Conservation (phyloP, 352 stramenopile species). For the Peronospora destructor region DNA sequence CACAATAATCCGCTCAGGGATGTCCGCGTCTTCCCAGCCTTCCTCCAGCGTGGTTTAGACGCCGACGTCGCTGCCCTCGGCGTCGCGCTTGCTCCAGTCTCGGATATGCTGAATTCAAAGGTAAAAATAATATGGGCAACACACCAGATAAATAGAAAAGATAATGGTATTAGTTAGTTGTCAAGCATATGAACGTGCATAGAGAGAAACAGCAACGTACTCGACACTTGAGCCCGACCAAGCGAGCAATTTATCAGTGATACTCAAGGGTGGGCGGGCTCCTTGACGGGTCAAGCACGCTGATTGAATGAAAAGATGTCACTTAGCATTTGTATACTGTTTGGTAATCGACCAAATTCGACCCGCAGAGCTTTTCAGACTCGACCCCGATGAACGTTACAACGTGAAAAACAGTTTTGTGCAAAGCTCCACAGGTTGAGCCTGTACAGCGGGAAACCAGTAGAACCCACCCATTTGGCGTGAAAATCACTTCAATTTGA, state of each 20-base stretch:
- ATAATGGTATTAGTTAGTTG: slow-evolving; percentile 14
- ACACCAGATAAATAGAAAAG: slow-evolving; percentile 7
- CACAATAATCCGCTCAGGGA: slow-evolving; percentile 16
- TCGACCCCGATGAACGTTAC: too few species aligned
- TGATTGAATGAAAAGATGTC: slow-evolving; percentile 16
- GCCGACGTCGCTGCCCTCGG: slow-evolving; percentile 9
- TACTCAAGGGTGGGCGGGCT: slow-evolving; percentile 21
- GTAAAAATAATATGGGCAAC: slow-evolving; percentile 7
- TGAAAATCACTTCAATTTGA: too few species aligned
- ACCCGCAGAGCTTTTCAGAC: too few species aligned
- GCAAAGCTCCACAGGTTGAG: too few species aligned
- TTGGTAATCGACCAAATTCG: too few species aligned
- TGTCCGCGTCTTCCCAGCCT: slow-evolving; percentile 18
- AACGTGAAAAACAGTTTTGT: too few species aligned
- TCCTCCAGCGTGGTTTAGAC: slow-evolving; percentile 20
- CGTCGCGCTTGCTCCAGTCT: slow-evolving; percentile 18
- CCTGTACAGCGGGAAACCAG: too few species aligned
- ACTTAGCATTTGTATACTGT: slow-evolving; percentile 6
- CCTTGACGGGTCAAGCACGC: slow-evolving; percentile 4
- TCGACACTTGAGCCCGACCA: slow-evolving; percentile 18
- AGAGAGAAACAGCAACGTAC: slow-evolving; percentile 18
- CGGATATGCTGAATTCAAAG: slow-evolving; percentile 13
- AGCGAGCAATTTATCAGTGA: slow-evolving; percentile 22
- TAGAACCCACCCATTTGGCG: too few species aligned
- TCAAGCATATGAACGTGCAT: background rate